phyloP scores from a whole-genome alignment of 306 rosid genomes.

The barrel medic (Medicago truncatula) region MtrunA17r5.0-ANR NC_053042.1:43802001-43802500 shows the following conservation, averaged over 20 bases:
- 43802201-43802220: slow-evolving; percentile 11
- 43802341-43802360: slow-evolving; percentile 17
- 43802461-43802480: slow-evolving; percentile 24
- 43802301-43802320: slow-evolving; percentile 20
- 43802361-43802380: slow-evolving; percentile 27
- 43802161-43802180: neutral
- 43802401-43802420: slow-evolving; percentile 33
- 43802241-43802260: slow-evolving; percentile 4
- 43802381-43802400: slow-evolving; percentile 1
- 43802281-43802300: slow-evolving; percentile 27
- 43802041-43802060: too few relatives aligned
- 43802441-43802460: slow-evolving; percentile 14
- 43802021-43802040: too few relatives aligned
- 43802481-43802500: slow-evolving; percentile 9
- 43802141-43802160: neutral
- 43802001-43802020: too few relatives aligned
- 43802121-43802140: neutral
- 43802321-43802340: slow-evolving; percentile 20
- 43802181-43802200: neutral
- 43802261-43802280: slow-evolving; percentile 23
- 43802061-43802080: neutral
- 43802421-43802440: slow-evolving; percentile 21
- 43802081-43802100: neutral
- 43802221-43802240: slow-evolving; percentile 4
- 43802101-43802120: neutral